phyloP scores from a whole-genome alignment of 805 yeast genomes.

The Wickerhamiella bombiphila region DNA sequence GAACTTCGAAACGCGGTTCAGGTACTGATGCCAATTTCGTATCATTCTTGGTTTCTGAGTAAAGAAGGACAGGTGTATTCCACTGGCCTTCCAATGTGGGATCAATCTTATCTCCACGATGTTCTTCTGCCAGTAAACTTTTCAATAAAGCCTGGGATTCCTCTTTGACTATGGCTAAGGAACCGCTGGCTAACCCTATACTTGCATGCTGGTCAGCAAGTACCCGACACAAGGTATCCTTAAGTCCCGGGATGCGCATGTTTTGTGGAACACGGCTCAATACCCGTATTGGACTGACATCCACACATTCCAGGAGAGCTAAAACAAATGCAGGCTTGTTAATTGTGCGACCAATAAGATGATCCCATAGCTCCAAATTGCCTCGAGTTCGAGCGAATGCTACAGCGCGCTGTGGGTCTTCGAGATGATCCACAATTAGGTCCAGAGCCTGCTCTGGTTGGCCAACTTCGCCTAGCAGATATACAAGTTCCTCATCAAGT shows the following conservation, averaged over 20 bases:
- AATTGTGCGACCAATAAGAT: slow-evolving; percentile 54
- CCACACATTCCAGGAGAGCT: slow-evolving; percentile 42
- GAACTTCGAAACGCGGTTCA: no score
- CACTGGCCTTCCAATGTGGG: no score
- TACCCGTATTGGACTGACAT: slow-evolving; percentile 49
- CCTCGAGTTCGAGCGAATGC: slow-evolving; percentile 50
- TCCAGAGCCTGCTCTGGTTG: slow-evolving; percentile 60
- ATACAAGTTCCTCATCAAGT: slow-evolving; percentile 60
- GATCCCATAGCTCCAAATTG: slow-evolving; percentile 55
- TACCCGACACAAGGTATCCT: slow-evolving; percentile 44
- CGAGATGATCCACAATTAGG: slow-evolving; percentile 59
- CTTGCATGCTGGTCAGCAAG: slow-evolving; percentile 45
- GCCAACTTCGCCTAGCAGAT: slow-evolving; percentile 68
- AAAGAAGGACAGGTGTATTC: no score
- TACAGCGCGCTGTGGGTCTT: slow-evolving; percentile 71
- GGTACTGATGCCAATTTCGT: no score
- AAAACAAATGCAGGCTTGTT: slow-evolving; percentile 62
- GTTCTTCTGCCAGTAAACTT: slow-evolving; percentile 20
- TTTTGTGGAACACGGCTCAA: slow-evolving; percentile 48
- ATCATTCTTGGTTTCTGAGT: no score
- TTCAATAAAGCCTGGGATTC: slow-evolving; percentile 33
- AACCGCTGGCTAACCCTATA: slow-evolving; percentile 36
- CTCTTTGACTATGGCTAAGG: slow-evolving; percentile 37
- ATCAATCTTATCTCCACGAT: no score
- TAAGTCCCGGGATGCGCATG: slow-evolving; percentile 51